Conservation (phyloP, 306 rosid genomes). For the Abrus precatorius region DNA sequence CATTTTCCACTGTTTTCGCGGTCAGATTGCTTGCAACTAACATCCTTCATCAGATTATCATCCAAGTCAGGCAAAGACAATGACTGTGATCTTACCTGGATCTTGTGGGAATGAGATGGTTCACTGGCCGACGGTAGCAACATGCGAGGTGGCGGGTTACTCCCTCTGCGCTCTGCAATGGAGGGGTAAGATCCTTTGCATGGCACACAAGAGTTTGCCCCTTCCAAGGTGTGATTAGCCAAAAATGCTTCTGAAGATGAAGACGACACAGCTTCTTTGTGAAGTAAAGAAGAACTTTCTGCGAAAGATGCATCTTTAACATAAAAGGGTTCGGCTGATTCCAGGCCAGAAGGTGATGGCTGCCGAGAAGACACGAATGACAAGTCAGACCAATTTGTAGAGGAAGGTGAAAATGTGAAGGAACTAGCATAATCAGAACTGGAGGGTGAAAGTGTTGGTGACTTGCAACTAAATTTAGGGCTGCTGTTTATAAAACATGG, state of each 20-base stretch:
- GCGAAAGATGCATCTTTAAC: conserved; percentile 58
- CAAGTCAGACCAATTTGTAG: conserved; percentile 90
- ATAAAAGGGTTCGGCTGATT: conserved; percentile 60
- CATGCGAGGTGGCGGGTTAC: conserved; percentile 88
- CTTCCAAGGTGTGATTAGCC: conserved; percentile 47
- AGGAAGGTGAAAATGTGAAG: conserved; percentile 82
- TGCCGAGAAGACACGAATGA: conserved; percentile 73
- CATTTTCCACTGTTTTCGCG: conserved; percentile 51
- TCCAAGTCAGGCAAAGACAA: conserved; percentile 66
- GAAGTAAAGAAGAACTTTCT: conserved; percentile 50
- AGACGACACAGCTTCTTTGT: conserved; percentile 55
- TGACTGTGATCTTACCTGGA: conserved; percentile 67
- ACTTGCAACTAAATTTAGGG: conserved; percentile 67
- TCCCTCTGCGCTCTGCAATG: conserved; percentile 95
- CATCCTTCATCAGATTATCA: conserved; percentile 59
- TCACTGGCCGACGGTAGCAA: conserved; percentile 67
- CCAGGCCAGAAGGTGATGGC: conserved; percentile 84
- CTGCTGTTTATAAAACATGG: conserved; percentile 60
- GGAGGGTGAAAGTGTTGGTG: conserved; percentile 83
- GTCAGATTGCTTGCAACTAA: conserved; percentile 56
- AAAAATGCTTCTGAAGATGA: conserved; percentile 58
- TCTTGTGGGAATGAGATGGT: conserved; percentile 56
- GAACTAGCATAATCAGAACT: conserved; percentile 84
- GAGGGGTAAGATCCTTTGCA: conserved; percentile 63
- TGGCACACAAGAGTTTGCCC: conserved; percentile 44